Conservation (phyloP, 169 alveolate species). For the Eimeria acervulina region DNA sequence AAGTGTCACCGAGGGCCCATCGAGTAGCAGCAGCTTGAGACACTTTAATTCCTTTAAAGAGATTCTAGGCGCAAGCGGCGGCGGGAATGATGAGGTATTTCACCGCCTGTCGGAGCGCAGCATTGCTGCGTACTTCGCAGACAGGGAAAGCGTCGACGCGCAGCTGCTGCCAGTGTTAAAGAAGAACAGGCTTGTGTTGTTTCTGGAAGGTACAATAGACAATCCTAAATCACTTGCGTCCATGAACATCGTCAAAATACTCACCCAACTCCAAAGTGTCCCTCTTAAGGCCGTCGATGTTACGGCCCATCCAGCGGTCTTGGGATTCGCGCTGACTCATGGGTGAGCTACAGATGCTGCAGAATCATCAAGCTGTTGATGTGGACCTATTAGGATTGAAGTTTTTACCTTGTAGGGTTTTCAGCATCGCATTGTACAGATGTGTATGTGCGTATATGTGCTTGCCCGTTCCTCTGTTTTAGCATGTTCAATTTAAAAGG, state of each 20-base stretch:
- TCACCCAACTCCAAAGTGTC: slow-evolving; percentile 80
- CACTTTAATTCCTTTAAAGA: slow-evolving; percentile 11
- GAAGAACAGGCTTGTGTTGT: slow-evolving; percentile 78
- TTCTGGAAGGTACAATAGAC: slow-evolving; percentile 81
- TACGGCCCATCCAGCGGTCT: slow-evolving; percentile 78
- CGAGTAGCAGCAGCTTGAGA: not conserved
- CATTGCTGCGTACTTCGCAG: slow-evolving; percentile 44
- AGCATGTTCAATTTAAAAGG: not conserved
- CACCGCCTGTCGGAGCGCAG: slow-evolving; percentile 47
- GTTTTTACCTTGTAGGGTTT: too few species aligned
- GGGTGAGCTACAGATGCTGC: not conserved
- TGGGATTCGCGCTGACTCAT: slow-evolving; percentile 63
- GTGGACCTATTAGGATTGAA: not conserved
- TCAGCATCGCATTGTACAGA: not conserved
- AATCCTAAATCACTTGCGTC: slow-evolving; percentile 51
- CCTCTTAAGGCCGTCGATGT: slow-evolving; percentile 79
- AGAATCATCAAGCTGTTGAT: not conserved
- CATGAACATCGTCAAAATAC: slow-evolving; percentile 82
- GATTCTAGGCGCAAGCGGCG: not conserved
- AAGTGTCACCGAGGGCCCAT: not conserved
- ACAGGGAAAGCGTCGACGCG: slow-evolving; percentile 49
- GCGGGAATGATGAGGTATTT: not conserved
- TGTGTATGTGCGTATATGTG: not conserved
- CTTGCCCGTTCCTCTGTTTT: too few species aligned
- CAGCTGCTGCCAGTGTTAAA: slow-evolving; percentile 66